A percentile compares a stretch with the other conserved stretches of the same genome.
Evolutionary conservation across 345 rosid species (phyloP).

Genomic region (Salix viminalis): DNA sequence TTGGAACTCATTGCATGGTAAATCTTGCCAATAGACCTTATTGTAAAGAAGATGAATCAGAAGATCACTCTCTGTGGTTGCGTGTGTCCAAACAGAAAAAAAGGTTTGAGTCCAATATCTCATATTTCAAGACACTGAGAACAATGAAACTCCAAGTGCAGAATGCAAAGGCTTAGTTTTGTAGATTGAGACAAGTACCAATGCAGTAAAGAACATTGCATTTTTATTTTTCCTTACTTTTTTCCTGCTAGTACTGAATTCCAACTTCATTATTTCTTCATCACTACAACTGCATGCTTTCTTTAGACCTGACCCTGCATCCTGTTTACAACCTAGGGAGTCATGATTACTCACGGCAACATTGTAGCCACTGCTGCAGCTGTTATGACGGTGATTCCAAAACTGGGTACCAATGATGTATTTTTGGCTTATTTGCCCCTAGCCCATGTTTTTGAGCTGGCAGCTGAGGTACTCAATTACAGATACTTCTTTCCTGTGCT

Average conservation of each 20-base stretch:
- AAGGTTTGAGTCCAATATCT: background rate
- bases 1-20: background rate
- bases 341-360: conserved; percentile 86
- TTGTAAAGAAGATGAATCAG: background rate
- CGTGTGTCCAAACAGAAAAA: background rate
- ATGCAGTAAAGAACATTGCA: background rate
- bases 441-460: conserved; percentile 93
- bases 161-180: background rate
- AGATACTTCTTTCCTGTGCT: conserved; percentile 8
- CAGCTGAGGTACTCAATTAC: conserved; percentile 61
- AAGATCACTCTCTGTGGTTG: background rate
- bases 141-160: too few species aligned
- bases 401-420: conserved; percentile 44
- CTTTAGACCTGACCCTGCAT: conserved; percentile 24
- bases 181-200: background rate
- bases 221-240: background rate
- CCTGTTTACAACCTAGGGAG: conserved; percentile 52
- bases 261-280: background rate
- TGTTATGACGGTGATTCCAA: conserved; percentile 64
- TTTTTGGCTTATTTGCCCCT: conserved; percentile 85
- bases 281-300: background rate
- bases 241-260: background rate
- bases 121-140: background rate
- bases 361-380: conserved; percentile 79
- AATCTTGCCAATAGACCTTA: background rate